Evolutionary conservation across 1,284 basidiomycete genomes (phyloP), one percentile per base, ranked within the genome.

Genomic region (Mrakiaceae sp.): DNA sequence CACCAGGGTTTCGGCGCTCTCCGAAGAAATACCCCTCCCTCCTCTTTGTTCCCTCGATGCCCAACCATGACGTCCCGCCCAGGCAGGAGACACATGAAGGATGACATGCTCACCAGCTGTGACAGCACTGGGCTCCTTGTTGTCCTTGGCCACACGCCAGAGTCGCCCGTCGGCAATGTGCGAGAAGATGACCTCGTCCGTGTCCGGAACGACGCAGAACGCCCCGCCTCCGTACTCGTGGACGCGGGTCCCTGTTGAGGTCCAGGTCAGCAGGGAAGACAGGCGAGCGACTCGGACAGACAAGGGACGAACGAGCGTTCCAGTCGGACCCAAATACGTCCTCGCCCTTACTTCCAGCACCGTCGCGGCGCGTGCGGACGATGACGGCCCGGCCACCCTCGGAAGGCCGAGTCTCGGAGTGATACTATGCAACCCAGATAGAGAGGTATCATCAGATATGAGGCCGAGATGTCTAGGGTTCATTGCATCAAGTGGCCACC

Each of bases 181-280:
- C 5, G 68, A 67, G 57, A 71, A 72, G 50, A 71, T 56, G 55
- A 71, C 68, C 48, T 58, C 64, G 40, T 64, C 70, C 44, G 67
- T 66, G 27, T 62, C 51, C 3, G 42, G 9, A 2, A 60, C 46
- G 0, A 67, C 66, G 39, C 66, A 56, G 1, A 69, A 66, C 27
- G 68, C 70, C 3, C 67, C 70, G 50, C 72, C 72, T 9, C 72
- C 73, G 47, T 74, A 72, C 63, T 72, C 69, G 63, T 70, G 68
- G 2, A 70, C 69, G n/a, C 69, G 11, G 2, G 68, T 60, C 5
- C 69, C 64, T 65, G 58, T 11, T 10, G 8, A 42, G 52, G 2
- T 39, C 9, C 5, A 9, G 14, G 39, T 6, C 2, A 58, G 40
- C 9, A 49, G 0, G 16, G 46, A 2, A 8, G 52, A 27, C 16